A percentile compares a stretch with the other conserved stretches of the same genome.
These are phyloP conservation scores for Tetracentron sinense DNA, from an alignment of 164 flowering plant genomes.

Conservation along the genomic window DNA sequence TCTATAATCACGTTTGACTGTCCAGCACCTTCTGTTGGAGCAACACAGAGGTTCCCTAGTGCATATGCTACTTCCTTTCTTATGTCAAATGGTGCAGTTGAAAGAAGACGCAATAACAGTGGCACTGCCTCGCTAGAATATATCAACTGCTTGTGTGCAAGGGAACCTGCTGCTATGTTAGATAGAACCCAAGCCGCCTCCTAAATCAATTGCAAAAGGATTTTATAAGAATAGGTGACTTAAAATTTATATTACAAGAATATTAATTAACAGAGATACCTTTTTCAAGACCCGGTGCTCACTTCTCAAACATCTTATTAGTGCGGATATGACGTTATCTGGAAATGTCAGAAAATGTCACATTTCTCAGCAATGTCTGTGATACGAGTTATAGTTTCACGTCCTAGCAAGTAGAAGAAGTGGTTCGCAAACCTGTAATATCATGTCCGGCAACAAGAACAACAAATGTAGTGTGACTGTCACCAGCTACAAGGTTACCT, in stretches of 20 bases:
- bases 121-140: slow-evolving; percentile 63
- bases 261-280: slow-evolving; percentile 33
- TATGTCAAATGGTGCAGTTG: slow-evolving; percentile 84
- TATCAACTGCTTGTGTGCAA: slow-evolving; percentile 73
- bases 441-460: slow-evolving; percentile 63
- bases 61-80: slow-evolving; percentile 90
- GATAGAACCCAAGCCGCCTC: slow-evolving; percentile 98
- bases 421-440: slow-evolving; percentile 56
- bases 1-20: slow-evolving; percentile 67
- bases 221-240: slow-evolving; percentile 1
- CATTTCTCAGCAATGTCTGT: background rate
- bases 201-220: slow-evolving; percentile 32
- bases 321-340: slow-evolving; percentile 55
- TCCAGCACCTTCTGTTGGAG: slow-evolving; percentile 49
- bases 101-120: slow-evolving; percentile 58
- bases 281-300: slow-evolving; percentile 94
- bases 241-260: background rate
- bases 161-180: slow-evolving; percentile 88
- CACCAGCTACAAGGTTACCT: slow-evolving; percentile 91
- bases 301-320: slow-evolving; percentile 73
- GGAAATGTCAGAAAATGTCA: slow-evolving; percentile 21
- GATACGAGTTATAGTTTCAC: background rate
- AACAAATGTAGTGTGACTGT: slow-evolving; percentile 39
- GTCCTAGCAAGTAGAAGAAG: slow-evolving; percentile 10
- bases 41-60: slow-evolving; percentile 90